These are phyloP conservation scores for Omphalea diandra DNA, from an alignment of 441 rosid genomes.

Conservation along the genomic window DNA sequence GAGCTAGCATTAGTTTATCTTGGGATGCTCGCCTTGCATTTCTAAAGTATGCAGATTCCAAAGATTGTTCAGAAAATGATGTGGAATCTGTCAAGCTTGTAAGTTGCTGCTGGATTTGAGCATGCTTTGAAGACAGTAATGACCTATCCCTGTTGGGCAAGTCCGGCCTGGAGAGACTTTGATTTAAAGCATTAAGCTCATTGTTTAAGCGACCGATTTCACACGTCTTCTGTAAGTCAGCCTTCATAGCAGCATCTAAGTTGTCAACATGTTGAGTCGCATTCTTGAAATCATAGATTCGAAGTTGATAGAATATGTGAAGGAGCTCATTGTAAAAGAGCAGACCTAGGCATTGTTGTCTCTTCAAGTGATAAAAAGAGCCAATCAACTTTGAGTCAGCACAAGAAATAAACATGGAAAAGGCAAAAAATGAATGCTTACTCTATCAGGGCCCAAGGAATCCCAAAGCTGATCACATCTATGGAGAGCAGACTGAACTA, in stretches of 20 bases:
- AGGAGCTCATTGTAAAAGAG: slow-evolving; percentile 90
- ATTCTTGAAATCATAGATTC: slow-evolving; percentile 83
- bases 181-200: slow-evolving; percentile 67
- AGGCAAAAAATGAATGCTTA: too few relatives aligned
- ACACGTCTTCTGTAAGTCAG: slow-evolving; percentile 52
- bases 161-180: slow-evolving; percentile 62
- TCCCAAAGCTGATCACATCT: slow-evolving; percentile 81
- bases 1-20: slow-evolving; percentile 79
- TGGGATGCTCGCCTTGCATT: slow-evolving; percentile 48
- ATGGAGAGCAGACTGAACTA: slow-evolving; percentile 61
- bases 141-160: slow-evolving; percentile 65
- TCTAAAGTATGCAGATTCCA: slow-evolving; percentile 64
- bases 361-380: slow-evolving; percentile 36
- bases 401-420: too few relatives aligned
- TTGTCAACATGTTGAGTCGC: slow-evolving; percentile 79
- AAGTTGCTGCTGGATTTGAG: slow-evolving; percentile 59
- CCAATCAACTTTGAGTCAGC: neutral
- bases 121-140: slow-evolving; percentile 48
- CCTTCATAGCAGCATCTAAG: slow-evolving; percentile 87
- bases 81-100: slow-evolving; percentile 31
- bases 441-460: slow-evolving; percentile 61
- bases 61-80: slow-evolving; percentile 38
- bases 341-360: slow-evolving; percentile 66
- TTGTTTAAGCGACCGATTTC: slow-evolving; percentile 47
- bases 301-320: slow-evolving; percentile 83